Evolutionary conservation across 2,329 filamentous ascomycete genomes (phyloP).

Genomic region (Calonectria multiphialidica): DNA sequence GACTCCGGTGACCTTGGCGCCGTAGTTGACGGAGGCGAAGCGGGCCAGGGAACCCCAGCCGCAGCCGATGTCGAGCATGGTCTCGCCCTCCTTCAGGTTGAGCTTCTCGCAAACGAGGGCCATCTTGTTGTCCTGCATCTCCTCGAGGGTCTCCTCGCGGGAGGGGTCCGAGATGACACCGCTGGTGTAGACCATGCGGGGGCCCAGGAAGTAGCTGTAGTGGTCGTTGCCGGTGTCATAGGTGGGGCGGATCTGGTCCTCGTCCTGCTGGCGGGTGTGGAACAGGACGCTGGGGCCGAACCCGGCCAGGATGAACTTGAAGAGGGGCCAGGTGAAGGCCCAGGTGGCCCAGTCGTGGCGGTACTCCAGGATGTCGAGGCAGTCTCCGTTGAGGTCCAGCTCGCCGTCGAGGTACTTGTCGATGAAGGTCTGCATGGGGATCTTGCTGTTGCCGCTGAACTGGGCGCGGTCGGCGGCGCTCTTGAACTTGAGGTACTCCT

Average conservation of each 20-base stretch:
- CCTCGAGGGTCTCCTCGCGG: constrained; percentile 89
- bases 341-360: constrained; percentile 98
- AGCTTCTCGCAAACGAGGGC: constrained; percentile 97
- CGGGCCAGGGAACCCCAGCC: constrained; percentile 97
- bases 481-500: constrained; percentile 91
- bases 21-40: constrained; percentile 93
- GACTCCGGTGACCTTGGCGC: constrained; percentile 86
- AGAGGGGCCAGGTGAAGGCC: constrained; percentile 85
- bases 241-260: constrained; percentile 97
- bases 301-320: constrained; percentile 87
- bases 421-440: constrained; percentile 92
- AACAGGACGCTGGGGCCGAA: constrained; percentile 92
- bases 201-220: constrained; percentile 98
- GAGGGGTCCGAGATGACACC: constrained; percentile 91
- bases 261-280: constrained; percentile 93
- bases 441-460: constrained; percentile 83
- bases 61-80: constrained; percentile 93
- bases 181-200: constrained; percentile 98
- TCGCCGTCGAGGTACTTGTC: constrained; percentile 98
- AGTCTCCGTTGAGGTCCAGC: constrained; percentile 95
- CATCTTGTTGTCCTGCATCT: constrained; percentile 98
- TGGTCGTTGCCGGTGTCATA: constrained; percentile 99
- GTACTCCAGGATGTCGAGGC: constrained; percentile 90
- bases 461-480: constrained; percentile 67
- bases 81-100: constrained; percentile 82